phyloP scores from a whole-genome alignment of 2,329 filamentous ascomycete genomes.

The Cadophora sp. region DNA sequence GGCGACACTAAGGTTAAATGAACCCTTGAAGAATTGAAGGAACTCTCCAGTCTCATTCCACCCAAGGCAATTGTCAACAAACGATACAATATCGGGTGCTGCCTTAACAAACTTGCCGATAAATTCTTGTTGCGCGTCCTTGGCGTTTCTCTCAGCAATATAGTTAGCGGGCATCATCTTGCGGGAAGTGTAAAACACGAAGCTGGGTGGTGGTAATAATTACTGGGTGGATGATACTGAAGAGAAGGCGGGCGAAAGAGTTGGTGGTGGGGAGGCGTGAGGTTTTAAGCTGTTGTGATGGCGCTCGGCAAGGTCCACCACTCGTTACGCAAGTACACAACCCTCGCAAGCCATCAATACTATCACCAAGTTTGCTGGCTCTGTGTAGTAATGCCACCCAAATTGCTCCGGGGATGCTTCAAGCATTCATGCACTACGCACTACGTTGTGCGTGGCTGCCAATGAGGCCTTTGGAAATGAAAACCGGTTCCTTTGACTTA shows the following conservation, averaged over 20 bases:
- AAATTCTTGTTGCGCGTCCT: conserved; percentile 21
- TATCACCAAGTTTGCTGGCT: conserved; percentile 1
- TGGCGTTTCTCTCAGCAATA: conserved; percentile 20
- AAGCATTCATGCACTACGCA: conserved; percentile 5
- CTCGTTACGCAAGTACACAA: conserved; percentile 3
- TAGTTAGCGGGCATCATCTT: conserved; percentile 22
- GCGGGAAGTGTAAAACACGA: conserved; percentile 20
- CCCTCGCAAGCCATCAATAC: not conserved
- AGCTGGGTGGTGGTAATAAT: not conserved
- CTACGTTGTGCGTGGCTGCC: conserved; percentile 1
- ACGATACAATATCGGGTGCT: conserved; percentile 20
- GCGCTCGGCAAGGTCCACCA: conserved; percentile 5
- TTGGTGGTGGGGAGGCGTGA: conserved; percentile 4
- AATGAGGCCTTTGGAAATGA: conserved; percentile 5
- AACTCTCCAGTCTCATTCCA: conserved; percentile 24
- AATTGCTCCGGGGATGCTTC: conserved; percentile 9
- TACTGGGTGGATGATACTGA: conserved; percentile 7
- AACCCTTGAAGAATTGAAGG: conserved; percentile 25
- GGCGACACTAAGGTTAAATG: conserved; percentile 25
- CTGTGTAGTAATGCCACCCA: not conserved
- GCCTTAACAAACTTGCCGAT: conserved; percentile 20
- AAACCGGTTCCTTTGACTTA: conserved; percentile 12
- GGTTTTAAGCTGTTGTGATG: not conserved
- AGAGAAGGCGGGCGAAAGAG: conserved; percentile 10
- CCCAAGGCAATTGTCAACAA: conserved; percentile 25